Conservation (phyloP, 2,329 filamentous ascomycete genomes). For the Cercospora nicotianae region DNA sequence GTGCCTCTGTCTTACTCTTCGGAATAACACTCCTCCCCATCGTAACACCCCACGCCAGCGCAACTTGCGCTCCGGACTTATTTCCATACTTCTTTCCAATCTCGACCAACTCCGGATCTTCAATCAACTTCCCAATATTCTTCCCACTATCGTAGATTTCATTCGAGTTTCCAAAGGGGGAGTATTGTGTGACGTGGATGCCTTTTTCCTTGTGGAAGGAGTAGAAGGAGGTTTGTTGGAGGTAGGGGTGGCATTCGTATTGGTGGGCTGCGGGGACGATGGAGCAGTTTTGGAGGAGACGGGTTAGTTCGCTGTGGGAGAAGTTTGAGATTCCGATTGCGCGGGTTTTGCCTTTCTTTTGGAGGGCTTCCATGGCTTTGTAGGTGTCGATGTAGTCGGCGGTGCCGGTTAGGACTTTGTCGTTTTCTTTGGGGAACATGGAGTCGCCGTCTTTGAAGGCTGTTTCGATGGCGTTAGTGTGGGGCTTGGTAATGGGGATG, state of each 20-base stretch:
- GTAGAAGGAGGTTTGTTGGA: conserved; percentile 53
- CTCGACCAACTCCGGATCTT: conserved; percentile 51
- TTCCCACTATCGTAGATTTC: conserved; percentile 48
- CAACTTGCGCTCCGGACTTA: conserved; percentile 54
- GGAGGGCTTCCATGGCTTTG: conserved; percentile 44
- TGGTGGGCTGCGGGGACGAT: conserved; percentile 44
- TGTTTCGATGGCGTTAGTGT: background rate
- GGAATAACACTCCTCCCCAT: conserved; percentile 55
- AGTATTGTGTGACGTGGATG: conserved; percentile 58
- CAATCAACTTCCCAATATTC: conserved; percentile 52
- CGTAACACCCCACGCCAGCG: conserved; percentile 57
- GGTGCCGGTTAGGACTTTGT: conserved; percentile 43
- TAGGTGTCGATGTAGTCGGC: conserved; percentile 55
- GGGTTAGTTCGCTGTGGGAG: conserved; percentile 50
- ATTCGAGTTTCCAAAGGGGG: conserved; percentile 57
- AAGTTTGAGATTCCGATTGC: conserved; percentile 58
- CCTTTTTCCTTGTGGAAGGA: conserved; percentile 52
- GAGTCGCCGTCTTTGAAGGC: conserved; percentile 41
- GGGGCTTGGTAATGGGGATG: background rate
- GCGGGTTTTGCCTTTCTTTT: conserved; percentile 43
- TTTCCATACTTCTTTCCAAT: conserved; percentile 53
- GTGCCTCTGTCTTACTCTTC: conserved; percentile 50
- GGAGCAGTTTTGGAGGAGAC: conserved; percentile 45
- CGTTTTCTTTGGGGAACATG: conserved; percentile 49
- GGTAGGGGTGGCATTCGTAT: conserved; percentile 55